These are phyloP conservation scores for Beauveria sp. DNA, from an alignment of 2,329 filamentous ascomycete genomes.

Conservation along the genomic window DNA sequence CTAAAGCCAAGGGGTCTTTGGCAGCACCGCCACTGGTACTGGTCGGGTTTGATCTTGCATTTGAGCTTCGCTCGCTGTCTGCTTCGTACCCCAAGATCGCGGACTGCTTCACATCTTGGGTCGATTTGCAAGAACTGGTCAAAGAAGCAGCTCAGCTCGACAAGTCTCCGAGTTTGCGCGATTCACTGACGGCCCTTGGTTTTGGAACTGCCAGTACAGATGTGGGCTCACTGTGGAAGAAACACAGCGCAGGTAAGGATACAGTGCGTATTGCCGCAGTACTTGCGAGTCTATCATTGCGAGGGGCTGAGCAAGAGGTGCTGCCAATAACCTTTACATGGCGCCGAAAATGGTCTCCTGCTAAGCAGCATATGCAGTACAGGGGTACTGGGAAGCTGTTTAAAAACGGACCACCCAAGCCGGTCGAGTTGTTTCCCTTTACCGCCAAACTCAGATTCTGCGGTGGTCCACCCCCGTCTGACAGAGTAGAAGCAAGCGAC, in stretches of 20 bases:
- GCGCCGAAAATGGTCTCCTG: background rate
- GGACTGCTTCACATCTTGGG: background rate
- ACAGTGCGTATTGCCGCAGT: background rate
- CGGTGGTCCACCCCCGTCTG: background rate
- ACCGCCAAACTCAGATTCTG: background rate
- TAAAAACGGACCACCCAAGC: background rate
- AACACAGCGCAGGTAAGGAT: constrained; percentile 4
- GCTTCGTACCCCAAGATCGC: background rate
- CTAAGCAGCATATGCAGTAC: background rate
- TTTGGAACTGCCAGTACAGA: background rate
- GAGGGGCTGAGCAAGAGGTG: background rate
- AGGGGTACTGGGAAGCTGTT: background rate
- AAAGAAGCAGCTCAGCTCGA: background rate
- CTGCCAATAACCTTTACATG: background rate
- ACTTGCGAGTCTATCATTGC: background rate
- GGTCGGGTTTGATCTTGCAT: background rate
- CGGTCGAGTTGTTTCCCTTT: background rate
- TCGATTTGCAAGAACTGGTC: constrained; percentile 3
- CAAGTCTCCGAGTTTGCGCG: background rate
- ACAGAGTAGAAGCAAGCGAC: background rate
- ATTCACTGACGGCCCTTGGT: background rate
- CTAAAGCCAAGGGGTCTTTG: background rate
- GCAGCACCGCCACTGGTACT: background rate
- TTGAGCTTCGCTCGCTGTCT: background rate
- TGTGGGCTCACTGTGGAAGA: background rate